phyloP scores from a whole-genome alignment of 2,329 filamentous ascomycete genomes.

The Dissoconium aciculare region DNA sequence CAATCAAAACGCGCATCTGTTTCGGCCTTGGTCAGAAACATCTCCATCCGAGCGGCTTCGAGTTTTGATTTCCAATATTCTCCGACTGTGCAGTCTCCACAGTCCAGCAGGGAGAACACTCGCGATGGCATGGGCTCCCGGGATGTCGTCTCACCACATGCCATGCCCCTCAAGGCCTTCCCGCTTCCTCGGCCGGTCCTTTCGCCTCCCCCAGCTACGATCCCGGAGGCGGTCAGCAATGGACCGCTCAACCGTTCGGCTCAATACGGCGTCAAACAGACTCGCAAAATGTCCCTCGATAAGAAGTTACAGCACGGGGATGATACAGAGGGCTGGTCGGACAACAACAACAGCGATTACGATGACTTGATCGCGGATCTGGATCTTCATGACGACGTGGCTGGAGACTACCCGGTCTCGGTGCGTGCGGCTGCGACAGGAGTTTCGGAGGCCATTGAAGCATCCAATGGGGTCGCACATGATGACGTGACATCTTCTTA shows the following conservation, averaged over 20 bases:
- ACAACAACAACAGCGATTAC: slow-evolving; percentile 16
- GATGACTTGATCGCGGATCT: slow-evolving; percentile 12
- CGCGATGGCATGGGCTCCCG: slow-evolving; percentile 13
- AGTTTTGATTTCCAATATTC: background rate
- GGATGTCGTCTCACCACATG: slow-evolving; percentile 16
- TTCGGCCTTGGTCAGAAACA: no score
- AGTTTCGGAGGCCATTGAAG: slow-evolving; percentile 23
- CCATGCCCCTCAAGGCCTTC: slow-evolving; percentile 20
- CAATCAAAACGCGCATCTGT: slow-evolving; percentile 5
- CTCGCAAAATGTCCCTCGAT: slow-evolving; percentile 8
- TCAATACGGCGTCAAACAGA: slow-evolving; percentile 21
- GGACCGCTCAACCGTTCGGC: slow-evolving; percentile 23
- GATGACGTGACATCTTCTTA: no score
- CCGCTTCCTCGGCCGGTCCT: slow-evolving; percentile 21
- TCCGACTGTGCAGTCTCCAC: slow-evolving; percentile 1
- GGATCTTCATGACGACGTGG: slow-evolving; percentile 15
- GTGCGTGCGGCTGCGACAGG: no score
- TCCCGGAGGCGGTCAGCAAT: slow-evolving; percentile 9
- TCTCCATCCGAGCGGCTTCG: background rate
- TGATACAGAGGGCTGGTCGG: slow-evolving; percentile 18
- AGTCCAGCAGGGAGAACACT: slow-evolving; percentile 14
- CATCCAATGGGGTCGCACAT: no score
- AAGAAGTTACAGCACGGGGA: slow-evolving; percentile 10
- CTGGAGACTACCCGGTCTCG: no score
- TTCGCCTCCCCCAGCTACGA: slow-evolving; percentile 13